Conservation (phyloP, 1,284 basidiomycete genomes). For the Pterulicium gracile region DNA sequence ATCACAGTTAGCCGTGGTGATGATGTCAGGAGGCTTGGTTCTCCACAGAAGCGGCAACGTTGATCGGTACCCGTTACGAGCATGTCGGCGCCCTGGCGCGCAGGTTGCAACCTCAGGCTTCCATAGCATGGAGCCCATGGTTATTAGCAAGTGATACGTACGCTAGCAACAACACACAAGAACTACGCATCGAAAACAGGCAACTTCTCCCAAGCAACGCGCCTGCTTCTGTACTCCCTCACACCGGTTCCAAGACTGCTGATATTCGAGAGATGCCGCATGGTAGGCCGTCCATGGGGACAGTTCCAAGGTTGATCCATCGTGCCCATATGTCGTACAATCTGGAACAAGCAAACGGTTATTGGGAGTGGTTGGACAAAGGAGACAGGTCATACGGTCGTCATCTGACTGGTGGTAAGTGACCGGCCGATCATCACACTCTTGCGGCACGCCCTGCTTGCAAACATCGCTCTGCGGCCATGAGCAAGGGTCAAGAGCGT, state of each 20-base stretch:
- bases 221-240: constrained; percentile 8
- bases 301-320: constrained; percentile 99
- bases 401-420: constrained; percentile 73
- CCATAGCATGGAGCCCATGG: too few relatives aligned
- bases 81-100: too few relatives aligned
- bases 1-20: too few relatives aligned
- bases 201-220: constrained; percentile 16
- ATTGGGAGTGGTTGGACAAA: constrained; percentile 5
- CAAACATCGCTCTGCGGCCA: constrained; percentile 72
- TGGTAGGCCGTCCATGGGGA: constrained; percentile 92
- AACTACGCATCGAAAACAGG: background rate
- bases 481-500: background rate
- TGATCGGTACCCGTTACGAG: too few relatives aligned
- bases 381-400: constrained; percentile 38
- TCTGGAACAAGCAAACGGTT: constrained; percentile 30
- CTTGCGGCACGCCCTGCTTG: constrained; percentile 89
- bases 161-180: too few relatives aligned
- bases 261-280: constrained; percentile 72
- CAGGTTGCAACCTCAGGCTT: too few relatives aligned
- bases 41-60: too few relatives aligned
- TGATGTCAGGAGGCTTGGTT: too few relatives aligned
- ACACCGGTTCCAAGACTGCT: constrained; percentile 12
- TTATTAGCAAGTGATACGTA: too few relatives aligned
- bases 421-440: constrained; percentile 95
- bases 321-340: constrained; percentile 87